Evolutionary conservation across 257 asterid species (phyloP), one percentile per base, ranked within the genome.

Genomic region (Solanum pennellii): DNA sequence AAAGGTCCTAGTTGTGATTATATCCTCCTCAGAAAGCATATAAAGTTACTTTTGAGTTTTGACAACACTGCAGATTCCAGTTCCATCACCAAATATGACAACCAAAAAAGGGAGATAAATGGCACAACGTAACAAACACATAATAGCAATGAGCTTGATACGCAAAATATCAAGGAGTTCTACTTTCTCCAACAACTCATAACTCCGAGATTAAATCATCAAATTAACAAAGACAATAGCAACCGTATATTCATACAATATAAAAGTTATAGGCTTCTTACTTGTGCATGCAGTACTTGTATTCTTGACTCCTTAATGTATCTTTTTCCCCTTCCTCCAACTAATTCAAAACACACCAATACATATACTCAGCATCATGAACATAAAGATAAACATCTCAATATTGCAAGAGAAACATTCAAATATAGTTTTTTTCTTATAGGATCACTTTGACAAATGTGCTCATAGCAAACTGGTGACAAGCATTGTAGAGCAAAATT

Each of bases 291-390:
- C 99, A 97, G 89, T 95, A 97, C 91, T 97, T 97, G 92, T 93
- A 95, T 89, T 95, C 99, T 49, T 95, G 94, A 86, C 94, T 93
- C 92, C 98, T 94, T 71, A 91, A 39, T 41, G 87, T 89, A 87
- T 97, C 98, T 83, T 92, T 95, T 91, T 97, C 99, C 86, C 99
- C 99, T 91, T 95, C 99, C 93, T 94, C 98, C 97, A 97, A 88
- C 98, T 95, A 83, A 69, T 86, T 68, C 88, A 91, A 87, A 87
- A 90, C 86, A 66, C 86, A 83, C 56, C 27, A 56, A 56, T 52
- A 83, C 72, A 29, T 7, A 86, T 13, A 47, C 16, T 25, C 71
- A 88, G 72, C 9, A 29, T 69, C 45, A 66, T 21, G 60, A 41
- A 7, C 25, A 35, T 74, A 74, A 7, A n/a, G 12, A 83, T 25